Evolutionary conservation across 768 basidiomycete species (phyloP).

Genomic region (Boletus edulis): DNA sequence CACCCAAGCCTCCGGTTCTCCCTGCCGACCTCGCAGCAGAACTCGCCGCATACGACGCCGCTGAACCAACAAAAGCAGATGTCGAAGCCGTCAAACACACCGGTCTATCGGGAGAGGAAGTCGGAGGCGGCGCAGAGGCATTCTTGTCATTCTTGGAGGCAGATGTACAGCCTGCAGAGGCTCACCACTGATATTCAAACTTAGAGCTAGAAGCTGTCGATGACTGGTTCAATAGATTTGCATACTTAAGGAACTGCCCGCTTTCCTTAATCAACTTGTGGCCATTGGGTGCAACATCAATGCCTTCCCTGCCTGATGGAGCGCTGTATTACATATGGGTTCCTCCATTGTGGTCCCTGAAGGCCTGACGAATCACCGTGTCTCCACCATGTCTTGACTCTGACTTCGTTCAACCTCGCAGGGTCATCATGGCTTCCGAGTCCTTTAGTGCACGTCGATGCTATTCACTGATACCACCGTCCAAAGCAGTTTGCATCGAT

Average conservation of each 20-base stretch:
- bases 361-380: no score
- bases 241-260: not conserved
- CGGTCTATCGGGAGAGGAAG: slow-evolving; percentile 20
- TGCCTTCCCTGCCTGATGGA: no score
- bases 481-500: no score
- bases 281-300: no score
- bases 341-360: no score
- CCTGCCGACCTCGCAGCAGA: slow-evolving; percentile 87
- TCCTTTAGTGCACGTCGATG: no score
- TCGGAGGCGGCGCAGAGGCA: slow-evolving; percentile 57
- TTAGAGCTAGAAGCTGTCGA: slow-evolving; percentile 8
- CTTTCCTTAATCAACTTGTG: no score
- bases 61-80: slow-evolving; percentile 63
- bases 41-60: slow-evolving; percentile 79
- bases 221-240: slow-evolving; percentile 17
- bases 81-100: slow-evolving; percentile 35
- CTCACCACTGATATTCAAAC: slow-evolving; percentile 43
- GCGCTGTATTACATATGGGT: no score
- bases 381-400: no score
- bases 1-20: slow-evolving; percentile 72
- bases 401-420: no score
- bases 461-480: no score
- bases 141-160: slow-evolving; percentile 81
- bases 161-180: slow-evolving; percentile 67
- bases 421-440: no score